Evolutionary conservation across 164 flowering plant genomes (phyloP).

Genomic region (Annona squamosa): DNA sequence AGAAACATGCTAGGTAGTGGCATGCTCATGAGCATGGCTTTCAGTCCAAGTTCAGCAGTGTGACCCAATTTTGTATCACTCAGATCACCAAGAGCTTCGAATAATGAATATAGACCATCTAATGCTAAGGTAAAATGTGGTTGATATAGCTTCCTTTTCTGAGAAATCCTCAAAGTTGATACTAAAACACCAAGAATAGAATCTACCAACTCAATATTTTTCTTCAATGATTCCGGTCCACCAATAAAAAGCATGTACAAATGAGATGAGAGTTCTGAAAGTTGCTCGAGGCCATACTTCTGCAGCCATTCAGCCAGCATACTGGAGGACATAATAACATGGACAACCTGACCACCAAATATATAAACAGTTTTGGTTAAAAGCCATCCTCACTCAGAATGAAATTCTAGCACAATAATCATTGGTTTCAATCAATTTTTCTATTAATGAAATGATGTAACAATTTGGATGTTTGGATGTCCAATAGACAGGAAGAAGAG

Average conservation of each 20-base stretch:
- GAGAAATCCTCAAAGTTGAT: conserved; percentile 58
- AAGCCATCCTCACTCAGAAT: not conserved
- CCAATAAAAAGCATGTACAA: conserved; percentile 35
- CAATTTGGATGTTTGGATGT: too few relatives aligned
- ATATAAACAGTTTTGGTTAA: conserved; percentile 12
- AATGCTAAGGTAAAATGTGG: conserved; percentile 65
- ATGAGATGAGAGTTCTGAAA: conserved; percentile 56
- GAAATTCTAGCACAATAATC: too few relatives aligned
- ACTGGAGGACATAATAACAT: conserved; percentile 39
- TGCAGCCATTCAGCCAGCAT: conserved; percentile 59
- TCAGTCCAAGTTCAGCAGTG: conserved; percentile 50
- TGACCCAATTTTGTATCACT: conserved; percentile 12
- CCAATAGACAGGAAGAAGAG: too few relatives aligned
- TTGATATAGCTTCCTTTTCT: conserved; percentile 48
- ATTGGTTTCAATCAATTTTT: too few relatives aligned
- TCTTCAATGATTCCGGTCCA: conserved; percentile 24
- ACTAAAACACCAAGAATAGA: conserved; percentile 35
- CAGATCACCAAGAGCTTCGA: conserved; percentile 28
- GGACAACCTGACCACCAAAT: conserved; percentile 43
- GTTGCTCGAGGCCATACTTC: conserved; percentile 58
- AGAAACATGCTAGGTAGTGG: conserved; percentile 35
- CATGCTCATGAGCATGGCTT: conserved; percentile 57
- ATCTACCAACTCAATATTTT: conserved; percentile 24
- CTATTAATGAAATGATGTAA: too few relatives aligned
- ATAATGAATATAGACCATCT: conserved; percentile 48